A percentile compares a stretch with the other conserved stretches of the same genome.
phyloP scores from a whole-genome alignment of 148 eudicot genomes.

The Vaccinium vitisidaea region DNA sequence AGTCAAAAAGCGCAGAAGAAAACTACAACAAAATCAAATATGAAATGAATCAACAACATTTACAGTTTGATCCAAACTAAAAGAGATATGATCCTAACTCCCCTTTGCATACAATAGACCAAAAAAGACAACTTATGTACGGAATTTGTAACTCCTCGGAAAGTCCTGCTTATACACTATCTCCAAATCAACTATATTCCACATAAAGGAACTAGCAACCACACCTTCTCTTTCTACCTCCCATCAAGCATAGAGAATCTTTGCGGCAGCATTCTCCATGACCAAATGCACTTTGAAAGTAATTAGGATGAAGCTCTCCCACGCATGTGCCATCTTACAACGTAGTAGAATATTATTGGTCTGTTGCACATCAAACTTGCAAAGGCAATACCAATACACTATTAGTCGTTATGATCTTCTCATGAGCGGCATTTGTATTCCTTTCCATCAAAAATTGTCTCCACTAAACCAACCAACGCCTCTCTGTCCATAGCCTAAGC shows the following conservation, averaged over 20 bases:
- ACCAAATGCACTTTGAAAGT: neutral
- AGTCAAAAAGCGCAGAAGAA: neutral
- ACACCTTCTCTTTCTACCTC: neutral
- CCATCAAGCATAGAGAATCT: neutral
- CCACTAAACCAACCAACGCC: too few relatives aligned
- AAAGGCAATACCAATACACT: too few relatives aligned
- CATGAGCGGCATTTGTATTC: too few relatives aligned
- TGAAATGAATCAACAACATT: neutral
- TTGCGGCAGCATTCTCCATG: neutral
- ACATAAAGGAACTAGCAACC: neutral
- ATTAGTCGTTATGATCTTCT: too few relatives aligned
- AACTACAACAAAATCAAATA: neutral
- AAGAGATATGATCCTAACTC: neutral
- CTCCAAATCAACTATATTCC: neutral
- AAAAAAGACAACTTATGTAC: neutral
- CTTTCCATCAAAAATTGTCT: too few relatives aligned
- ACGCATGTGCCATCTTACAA: too few relatives aligned
- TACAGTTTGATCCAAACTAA: neutral
- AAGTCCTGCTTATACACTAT: neutral
- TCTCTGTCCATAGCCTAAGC: too few relatives aligned
- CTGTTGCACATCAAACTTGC: too few relatives aligned
- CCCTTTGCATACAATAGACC: neutral
- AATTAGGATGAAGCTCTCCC: neutral
- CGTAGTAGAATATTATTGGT: too few relatives aligned
- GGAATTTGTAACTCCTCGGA: neutral